These are phyloP conservation scores for Asterella californica DNA, from an alignment of 225 moss, liverwort and hornwort species.

Conservation along the genomic window DNA sequence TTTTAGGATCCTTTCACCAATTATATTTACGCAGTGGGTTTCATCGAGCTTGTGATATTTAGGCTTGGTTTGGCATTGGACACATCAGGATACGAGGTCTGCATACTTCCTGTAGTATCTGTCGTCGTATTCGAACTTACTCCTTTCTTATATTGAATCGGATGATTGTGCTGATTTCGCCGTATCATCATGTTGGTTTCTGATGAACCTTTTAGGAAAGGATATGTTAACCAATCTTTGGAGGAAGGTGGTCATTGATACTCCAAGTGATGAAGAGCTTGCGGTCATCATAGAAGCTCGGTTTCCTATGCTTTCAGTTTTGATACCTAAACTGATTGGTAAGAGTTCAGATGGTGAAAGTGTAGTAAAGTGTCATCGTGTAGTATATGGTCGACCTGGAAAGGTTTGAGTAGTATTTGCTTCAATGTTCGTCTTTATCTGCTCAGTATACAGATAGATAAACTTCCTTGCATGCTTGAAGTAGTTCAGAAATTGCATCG, in stretches of 20 bases:
- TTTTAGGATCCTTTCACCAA: background rate
- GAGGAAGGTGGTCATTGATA: constrained; percentile 91
- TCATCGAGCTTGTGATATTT: background rate
- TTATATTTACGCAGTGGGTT: background rate
- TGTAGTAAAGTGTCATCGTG: background rate
- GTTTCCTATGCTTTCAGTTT: constrained; percentile 57
- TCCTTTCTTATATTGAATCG: background rate
- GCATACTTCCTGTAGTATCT: too few species aligned
- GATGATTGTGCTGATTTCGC: background rate
- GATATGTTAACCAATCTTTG: constrained; percentile 77
- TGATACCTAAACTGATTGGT: constrained; percentile 63
- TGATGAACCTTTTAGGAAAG: constrained; percentile 36
- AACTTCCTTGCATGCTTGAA: too few species aligned
- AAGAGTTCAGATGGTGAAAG: background rate
- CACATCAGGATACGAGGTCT: too few species aligned
- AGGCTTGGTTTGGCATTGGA: too few species aligned
- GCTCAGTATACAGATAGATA: background rate
- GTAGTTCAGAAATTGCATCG: too few species aligned
- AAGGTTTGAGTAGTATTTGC: background rate
- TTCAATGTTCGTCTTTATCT: background rate
- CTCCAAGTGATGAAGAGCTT: constrained; percentile 88
- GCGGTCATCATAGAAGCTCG: constrained; percentile 69
- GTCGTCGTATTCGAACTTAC: background rate
- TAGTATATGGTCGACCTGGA: background rate
- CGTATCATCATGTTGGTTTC: background rate